These are phyloP conservation scores for Pseudozyma pruni DNA, from an alignment of 1,284 basidiomycete species.

Conservation along the genomic window DNA sequence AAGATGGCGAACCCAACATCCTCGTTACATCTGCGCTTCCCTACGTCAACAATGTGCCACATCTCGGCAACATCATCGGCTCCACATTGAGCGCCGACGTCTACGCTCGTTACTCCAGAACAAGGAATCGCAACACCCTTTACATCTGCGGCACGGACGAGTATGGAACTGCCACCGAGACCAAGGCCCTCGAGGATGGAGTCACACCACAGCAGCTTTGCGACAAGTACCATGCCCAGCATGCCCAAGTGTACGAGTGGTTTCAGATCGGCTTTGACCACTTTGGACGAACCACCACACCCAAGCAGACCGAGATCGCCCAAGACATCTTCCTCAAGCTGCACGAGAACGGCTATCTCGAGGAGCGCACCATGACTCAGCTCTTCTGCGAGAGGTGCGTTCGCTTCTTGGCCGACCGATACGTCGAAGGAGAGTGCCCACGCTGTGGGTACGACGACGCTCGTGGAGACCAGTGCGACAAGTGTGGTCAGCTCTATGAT, in stretches of 20 bases:
- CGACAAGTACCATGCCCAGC: constrained; percentile 91
- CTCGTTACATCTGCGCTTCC: constrained; percentile 95
- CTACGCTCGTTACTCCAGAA: constrained; percentile 82
- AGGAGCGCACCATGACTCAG: constrained; percentile 65
- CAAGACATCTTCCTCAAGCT: constrained; percentile 67
- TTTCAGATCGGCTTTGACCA: constrained; percentile 92
- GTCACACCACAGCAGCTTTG: constrained; percentile 87
- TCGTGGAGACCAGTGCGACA: constrained; percentile 97
- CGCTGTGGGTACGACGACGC: constrained; percentile 75
- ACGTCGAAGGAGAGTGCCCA: constrained; percentile 66
- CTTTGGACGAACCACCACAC: constrained; percentile 94
- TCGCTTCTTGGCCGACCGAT: constrained; percentile 66
- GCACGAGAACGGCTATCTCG: constrained; percentile 63
- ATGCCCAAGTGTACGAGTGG: constrained; percentile 94
- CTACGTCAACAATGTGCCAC: constrained; percentile 98
- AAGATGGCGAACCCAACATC: constrained; percentile 69
- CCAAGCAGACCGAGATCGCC: constrained; percentile 79
- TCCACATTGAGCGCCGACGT: constrained; percentile 95
- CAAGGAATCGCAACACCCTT: constrained; percentile 71
- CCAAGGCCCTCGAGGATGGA: constrained; percentile 93
- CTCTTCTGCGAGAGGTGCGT: constrained; percentile 62
- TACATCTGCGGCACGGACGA: constrained; percentile 98
- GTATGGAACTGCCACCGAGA: constrained; percentile 98
- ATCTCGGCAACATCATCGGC: constrained; percentile 98
- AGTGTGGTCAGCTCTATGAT: constrained; percentile 85